Conservation (phyloP, 1,139 yeast genomes). For the Lodderomyces orthopsilosis region DNA sequence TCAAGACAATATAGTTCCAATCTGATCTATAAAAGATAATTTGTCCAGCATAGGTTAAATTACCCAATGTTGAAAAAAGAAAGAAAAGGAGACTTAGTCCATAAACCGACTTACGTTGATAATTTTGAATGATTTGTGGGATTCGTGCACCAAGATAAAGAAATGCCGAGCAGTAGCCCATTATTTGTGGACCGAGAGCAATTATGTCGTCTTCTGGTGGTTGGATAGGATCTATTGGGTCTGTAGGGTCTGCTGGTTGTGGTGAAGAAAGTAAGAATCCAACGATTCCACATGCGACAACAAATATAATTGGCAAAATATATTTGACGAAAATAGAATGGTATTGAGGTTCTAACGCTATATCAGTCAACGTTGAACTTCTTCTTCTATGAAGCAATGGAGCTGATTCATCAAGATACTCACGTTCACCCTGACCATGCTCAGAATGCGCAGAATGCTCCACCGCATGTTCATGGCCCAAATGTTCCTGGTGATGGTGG, state of each 20-base stretch:
- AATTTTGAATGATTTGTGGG: conserved; percentile 76
- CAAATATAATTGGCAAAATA: conserved; percentile 60
- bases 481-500: conserved; percentile 5
- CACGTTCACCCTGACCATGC: conserved; percentile 5
- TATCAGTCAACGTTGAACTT: conserved; percentile 43
- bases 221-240: conserved; percentile 9
- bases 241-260: conserved; percentile 14
- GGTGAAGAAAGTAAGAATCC: conserved; percentile 45
- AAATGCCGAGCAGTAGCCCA: conserved; percentile 70
- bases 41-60: conserved; percentile 74
- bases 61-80: conserved; percentile 72
- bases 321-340: conserved; percentile 51
- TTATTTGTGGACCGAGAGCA: conserved; percentile 59
- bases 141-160: conserved; percentile 74
- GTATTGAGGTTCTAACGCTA: conserved; percentile 40
- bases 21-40: conserved; percentile 67
- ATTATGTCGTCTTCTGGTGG: conserved; percentile 19
- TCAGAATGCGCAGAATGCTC: background rate
- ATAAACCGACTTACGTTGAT: conserved; percentile 63
- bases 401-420: conserved; percentile 5
- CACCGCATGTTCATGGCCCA: conserved; percentile 1
- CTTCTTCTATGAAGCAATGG: conserved; percentile 27
- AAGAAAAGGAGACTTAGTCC: conserved; percentile 76
- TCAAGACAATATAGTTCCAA: conserved; percentile 54
- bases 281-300: conserved; percentile 61